Evolutionary conservation across 805 yeast species (phyloP).

Genomic region (Candida dendrica): DNA sequence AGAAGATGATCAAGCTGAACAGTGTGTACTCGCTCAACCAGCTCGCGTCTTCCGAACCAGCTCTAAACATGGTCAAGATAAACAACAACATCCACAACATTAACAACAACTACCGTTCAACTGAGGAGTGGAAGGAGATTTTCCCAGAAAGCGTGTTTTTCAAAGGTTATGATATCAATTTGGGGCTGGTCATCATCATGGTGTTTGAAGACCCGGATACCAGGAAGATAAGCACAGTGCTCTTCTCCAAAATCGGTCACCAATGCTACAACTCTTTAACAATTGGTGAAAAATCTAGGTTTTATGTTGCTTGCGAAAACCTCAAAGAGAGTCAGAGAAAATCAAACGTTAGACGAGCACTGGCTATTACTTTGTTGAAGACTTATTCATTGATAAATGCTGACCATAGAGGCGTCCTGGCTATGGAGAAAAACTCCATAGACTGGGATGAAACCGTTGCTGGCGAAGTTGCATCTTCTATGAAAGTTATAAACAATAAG

Average conservation of each 20-base stretch:
- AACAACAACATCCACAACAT: slow-evolving; percentile 13
- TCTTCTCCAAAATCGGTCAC: slow-evolving; percentile 62
- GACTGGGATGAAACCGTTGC: slow-evolving; percentile 81
- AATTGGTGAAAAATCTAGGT: slow-evolving; percentile 53
- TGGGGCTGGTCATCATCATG: slow-evolving; percentile 38
- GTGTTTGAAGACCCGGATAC: slow-evolving; percentile 43
- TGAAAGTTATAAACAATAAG: slow-evolving; percentile 45
- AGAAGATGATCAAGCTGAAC: background rate
- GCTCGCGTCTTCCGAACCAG: slow-evolving; percentile 9
- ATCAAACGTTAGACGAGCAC: slow-evolving; percentile 60
- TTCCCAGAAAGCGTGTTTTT: slow-evolving; percentile 47
- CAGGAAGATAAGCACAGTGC: slow-evolving; percentile 41
- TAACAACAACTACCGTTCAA: slow-evolving; percentile 12
- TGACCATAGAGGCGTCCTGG: background rate
- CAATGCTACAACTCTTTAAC: slow-evolving; percentile 52
- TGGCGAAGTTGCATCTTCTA: slow-evolving; percentile 66
- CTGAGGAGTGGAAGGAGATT: slow-evolving; percentile 33
- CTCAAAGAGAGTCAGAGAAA: slow-evolving; percentile 39
- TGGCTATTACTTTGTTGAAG: slow-evolving; percentile 69
- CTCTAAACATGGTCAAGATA: slow-evolving; percentile 15
- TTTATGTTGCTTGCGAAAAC: slow-evolving; percentile 74
- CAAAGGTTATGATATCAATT: slow-evolving; percentile 38
- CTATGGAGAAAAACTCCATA: slow-evolving; percentile 1
- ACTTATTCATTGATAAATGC: slow-evolving; percentile 52
- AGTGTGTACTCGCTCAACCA: background rate